Percentiles rank a stretch among this genome's conserved stretches.
phyloP scores from a whole-genome alignment of 352 stramenopile genomes.

The Sclerospora graminicola region DNA sequence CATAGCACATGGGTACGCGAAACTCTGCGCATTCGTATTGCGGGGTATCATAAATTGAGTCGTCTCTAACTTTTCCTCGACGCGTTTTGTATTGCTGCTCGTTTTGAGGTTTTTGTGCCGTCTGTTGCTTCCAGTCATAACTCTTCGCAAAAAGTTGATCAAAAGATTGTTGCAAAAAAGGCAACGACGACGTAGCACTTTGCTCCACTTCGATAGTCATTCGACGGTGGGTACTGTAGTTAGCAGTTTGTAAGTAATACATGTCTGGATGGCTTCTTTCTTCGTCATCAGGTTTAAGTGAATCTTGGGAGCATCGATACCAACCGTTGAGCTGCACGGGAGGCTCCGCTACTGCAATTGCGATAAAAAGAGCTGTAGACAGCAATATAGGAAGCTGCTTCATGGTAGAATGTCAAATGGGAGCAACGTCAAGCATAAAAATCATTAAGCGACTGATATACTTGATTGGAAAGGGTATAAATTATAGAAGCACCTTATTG shows the following conservation, averaged over 20 bases:
- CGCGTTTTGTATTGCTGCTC: constrained; percentile 3
- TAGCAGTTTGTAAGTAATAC: constrained; percentile 30
- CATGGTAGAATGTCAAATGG: background rate
- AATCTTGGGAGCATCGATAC: constrained; percentile 38
- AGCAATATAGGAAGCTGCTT: background rate
- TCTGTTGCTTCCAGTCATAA: constrained; percentile 15
- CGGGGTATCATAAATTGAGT: constrained; percentile 1
- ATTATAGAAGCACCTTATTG: no score
- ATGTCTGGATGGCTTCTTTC: constrained; percentile 23
- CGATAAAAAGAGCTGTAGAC: no score
- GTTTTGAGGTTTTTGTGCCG: background rate
- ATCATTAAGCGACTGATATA: no score
- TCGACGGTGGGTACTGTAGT: background rate
- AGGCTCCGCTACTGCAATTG: constrained; percentile 6
- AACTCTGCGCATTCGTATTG: constrained; percentile 55
- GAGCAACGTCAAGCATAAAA: no score
- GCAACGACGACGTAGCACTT: constrained; percentile 7
- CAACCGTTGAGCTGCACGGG: constrained; percentile 43
- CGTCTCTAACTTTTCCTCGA: constrained; percentile 5
- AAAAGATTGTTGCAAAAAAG: constrained; percentile 33
- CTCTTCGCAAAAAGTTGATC: constrained; percentile 22
- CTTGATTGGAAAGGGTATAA: no score
- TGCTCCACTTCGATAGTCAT: no score
- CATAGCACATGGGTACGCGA: constrained; percentile 61
- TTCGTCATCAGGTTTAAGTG: constrained; percentile 9